Evolutionary conservation across 2,329 filamentous ascomycete genomes (phyloP).

Genomic region (Colletotrichum coccodes): DNA sequence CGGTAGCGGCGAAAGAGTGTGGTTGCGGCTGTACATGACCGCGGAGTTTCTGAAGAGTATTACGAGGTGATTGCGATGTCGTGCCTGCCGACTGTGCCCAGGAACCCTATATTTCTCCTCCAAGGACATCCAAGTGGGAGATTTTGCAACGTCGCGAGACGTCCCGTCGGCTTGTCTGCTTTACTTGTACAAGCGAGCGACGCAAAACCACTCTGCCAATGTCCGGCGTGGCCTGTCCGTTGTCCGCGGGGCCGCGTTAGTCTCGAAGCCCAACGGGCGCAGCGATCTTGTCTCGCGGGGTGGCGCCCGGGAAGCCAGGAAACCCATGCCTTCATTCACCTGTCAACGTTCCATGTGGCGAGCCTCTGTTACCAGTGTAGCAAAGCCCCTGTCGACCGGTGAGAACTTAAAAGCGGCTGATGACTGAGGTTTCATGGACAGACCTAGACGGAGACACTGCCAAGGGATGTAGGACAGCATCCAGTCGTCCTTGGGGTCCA

Average conservation of each 20-base stretch:
- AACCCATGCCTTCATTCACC: conserved; percentile 8
- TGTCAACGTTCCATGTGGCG: neutral
- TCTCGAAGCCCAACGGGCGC: conserved; percentile 5
- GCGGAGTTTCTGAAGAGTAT: neutral
- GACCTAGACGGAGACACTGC: neutral
- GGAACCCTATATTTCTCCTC: neutral
- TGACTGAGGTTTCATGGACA: neutral
- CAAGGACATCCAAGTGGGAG: neutral
- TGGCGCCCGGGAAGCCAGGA: conserved; percentile 8
- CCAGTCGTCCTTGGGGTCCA: neutral
- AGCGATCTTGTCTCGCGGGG: neutral
- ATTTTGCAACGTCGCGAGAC: too few relatives aligned
- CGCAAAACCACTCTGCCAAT: neutral
- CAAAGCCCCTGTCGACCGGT: neutral
- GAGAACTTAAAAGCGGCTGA: conserved; percentile 6
- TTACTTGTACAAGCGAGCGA: conserved; percentile 6
- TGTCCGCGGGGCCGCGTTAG: conserved; percentile 5
- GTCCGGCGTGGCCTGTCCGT: neutral
- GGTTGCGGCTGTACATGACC: conserved; percentile 3
- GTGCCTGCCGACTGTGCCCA: conserved; percentile 15
- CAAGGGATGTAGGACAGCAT: neutral
- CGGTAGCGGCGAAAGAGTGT: conserved; percentile 46
- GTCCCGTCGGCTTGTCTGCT: neutral
- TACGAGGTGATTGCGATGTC: neutral
- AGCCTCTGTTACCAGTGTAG: neutral